Percentiles rank a stretch among this genome's conserved stretches.
These are phyloP conservation scores for Trypethelium eluteriae DNA, from an alignment of 495 filamentous ascomycete species.

Conservation along the genomic window DNA sequence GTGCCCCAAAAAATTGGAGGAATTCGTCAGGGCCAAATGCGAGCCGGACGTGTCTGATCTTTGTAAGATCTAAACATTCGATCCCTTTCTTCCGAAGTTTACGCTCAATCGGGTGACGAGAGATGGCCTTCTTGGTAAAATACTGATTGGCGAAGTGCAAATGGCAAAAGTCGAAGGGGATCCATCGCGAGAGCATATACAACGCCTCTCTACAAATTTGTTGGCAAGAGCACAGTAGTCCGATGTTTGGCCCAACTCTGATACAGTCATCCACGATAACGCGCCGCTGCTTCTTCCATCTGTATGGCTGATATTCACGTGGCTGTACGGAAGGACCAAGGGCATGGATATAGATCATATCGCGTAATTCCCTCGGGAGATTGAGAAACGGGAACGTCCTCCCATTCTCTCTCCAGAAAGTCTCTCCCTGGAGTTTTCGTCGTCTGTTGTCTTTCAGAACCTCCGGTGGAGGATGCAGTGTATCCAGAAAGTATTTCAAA, in stretches of 20 bases:
- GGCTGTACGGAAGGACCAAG: slow-evolving; percentile 11
- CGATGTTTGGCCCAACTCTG: not conserved
- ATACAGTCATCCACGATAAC: not conserved
- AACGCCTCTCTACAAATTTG: not conserved
- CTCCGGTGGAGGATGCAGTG: not conserved
- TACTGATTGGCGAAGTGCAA: slow-evolving; percentile 15
- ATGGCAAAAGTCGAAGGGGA: not conserved
- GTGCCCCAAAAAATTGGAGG: slow-evolving; percentile 19
- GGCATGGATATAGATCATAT: slow-evolving; percentile 18
- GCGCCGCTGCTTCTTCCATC: not conserved
- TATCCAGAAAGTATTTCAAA: not conserved
- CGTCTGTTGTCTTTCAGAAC: not conserved
- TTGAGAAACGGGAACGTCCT: slow-evolving; percentile 19
- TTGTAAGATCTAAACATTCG: not conserved
- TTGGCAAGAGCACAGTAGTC: not conserved
- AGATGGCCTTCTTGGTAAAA: slow-evolving; percentile 10
- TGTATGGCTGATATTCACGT: not conserved
- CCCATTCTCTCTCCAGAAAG: slow-evolving; percentile 18
- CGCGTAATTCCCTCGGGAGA: slow-evolving; percentile 21
- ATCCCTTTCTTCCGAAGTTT: slow-evolving; percentile 6
- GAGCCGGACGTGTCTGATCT: slow-evolving; percentile 19
- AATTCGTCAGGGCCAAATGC: slow-evolving; percentile 16
- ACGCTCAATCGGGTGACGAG: slow-evolving; percentile 4
- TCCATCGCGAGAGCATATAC: not conserved
- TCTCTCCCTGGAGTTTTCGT: not conserved